A percentile compares a stretch with the other conserved stretches of the same genome.
Conservation (phyloP, 108 stramenopile species). For the Skeletonema menzelii region DNA sequence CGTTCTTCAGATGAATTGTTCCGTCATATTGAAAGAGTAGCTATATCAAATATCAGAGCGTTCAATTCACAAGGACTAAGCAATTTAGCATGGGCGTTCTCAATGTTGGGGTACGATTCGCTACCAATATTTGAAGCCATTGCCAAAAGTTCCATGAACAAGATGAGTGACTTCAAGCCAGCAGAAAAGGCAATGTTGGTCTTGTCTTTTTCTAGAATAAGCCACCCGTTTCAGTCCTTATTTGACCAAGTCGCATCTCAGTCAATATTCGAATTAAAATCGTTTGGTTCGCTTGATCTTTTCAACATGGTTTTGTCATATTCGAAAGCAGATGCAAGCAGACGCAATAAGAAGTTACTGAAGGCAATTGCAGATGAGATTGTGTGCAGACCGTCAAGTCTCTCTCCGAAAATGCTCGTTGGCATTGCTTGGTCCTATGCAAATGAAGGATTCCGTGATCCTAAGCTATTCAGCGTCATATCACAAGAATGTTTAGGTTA, state of each 20-base stretch:
- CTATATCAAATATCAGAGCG: slow-evolving; percentile 16
- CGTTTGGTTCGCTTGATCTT: slow-evolving; percentile 18
- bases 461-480: slow-evolving; percentile 12
- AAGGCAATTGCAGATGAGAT: slow-evolving; percentile 40
- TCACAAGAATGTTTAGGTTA: slow-evolving; percentile 1
- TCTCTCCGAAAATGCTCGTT: slow-evolving; percentile 18
- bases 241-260: slow-evolving; percentile 23
- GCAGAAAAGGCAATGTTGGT: slow-evolving; percentile 39
- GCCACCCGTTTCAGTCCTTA: slow-evolving; percentile 14
- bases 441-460: slow-evolving; percentile 8
- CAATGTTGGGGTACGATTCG: slow-evolving; percentile 19
- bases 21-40: slow-evolving; percentile 11
- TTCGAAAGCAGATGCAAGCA: slow-evolving; percentile 20
- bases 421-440: slow-evolving; percentile 40
- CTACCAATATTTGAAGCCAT: slow-evolving; percentile 12
- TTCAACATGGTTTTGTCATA: slow-evolving; percentile 43
- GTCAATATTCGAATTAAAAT: slow-evolving; percentile 17
- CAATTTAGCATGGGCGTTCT: slow-evolving; percentile 43
- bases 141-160: slow-evolving; percentile 6
- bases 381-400: slow-evolving; percentile 13
- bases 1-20: slow-evolving; percentile 29
- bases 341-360: slow-evolving; percentile 19
- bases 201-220: slow-evolving; percentile 25
- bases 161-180: slow-evolving; percentile 29
- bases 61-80: slow-evolving; percentile 35